Evolutionary conservation across 352 stramenopile genomes (phyloP).

Genomic region (Aphanomyces cochlioides): DNA sequence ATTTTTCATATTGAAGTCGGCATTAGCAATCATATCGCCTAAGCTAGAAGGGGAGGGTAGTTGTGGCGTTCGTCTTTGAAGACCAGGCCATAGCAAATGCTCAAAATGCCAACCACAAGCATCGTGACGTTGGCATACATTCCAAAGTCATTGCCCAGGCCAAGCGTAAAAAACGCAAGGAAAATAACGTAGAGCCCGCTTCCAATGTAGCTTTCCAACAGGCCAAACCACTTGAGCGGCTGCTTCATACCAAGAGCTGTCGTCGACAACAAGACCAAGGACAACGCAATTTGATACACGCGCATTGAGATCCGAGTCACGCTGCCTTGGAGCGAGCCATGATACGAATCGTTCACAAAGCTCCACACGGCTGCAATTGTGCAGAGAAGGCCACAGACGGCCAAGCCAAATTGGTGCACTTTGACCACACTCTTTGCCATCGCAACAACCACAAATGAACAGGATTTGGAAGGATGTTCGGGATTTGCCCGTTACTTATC

Average conservation of each 20-base stretch:
- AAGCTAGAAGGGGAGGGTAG: constrained; percentile 21
- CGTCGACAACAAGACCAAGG: constrained; percentile 9
- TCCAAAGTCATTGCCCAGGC: constrained; percentile 16
- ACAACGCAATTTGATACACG: constrained; percentile 19
- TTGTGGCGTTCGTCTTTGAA: constrained; percentile 24
- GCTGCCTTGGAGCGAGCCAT: not conserved
- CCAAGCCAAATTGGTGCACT: constrained; percentile 23
- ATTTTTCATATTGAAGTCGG: not conserved
- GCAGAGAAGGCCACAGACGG: constrained; percentile 13
- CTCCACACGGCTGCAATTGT: constrained; percentile 19
- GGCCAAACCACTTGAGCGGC: constrained; percentile 26
- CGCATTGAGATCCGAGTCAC: constrained; percentile 11
- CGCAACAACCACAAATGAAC: not conserved
- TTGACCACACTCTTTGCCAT: constrained; percentile 17
- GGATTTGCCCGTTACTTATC: not conserved
- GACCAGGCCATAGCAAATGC: constrained; percentile 20
- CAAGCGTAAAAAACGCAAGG: constrained; percentile 25
- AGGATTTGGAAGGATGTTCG: not conserved
- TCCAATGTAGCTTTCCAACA: constrained; percentile 19
- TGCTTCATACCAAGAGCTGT: constrained; percentile 11
- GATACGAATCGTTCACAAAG: constrained; percentile 20
- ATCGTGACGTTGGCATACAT: constrained; percentile 15
- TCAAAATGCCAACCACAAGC: constrained; percentile 9
- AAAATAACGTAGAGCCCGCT: constrained; percentile 24
- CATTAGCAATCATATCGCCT: not conserved